These are phyloP conservation scores for Dictyostelium intermedium DNA, from an alignment of 78 protist species.

Conservation along the genomic window DNA sequence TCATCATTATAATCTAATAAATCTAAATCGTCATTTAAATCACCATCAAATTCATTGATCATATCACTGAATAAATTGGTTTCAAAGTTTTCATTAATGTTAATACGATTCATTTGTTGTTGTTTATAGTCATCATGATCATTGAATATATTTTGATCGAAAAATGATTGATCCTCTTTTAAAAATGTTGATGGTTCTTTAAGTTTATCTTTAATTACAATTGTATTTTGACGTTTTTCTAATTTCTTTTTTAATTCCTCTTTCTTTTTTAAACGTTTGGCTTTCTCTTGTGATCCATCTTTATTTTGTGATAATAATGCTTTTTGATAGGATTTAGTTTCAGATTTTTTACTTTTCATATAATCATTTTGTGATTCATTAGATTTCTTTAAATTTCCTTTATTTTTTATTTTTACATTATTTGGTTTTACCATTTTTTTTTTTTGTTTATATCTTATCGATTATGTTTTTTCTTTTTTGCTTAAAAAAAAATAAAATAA, in stretches of 20 bases:
- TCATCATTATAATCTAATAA: conserved; percentile 44
- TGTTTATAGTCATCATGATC: not conserved
- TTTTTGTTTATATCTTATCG: too few species aligned
- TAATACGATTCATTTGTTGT: not conserved
- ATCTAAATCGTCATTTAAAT: conserved; percentile 8
- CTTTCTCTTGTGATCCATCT: not conserved
- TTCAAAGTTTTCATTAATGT: conserved; percentile 10
- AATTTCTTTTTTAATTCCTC: not conserved
- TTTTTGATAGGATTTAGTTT: not conserved
- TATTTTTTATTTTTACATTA: conserved; percentile 36
- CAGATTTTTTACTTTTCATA: not conserved
- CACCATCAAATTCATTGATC: conserved; percentile 10
- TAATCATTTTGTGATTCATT: conserved; percentile 27
- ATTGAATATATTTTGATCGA: not conserved
- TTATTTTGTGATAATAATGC: not conserved
- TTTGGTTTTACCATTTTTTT: conserved; percentile 13
- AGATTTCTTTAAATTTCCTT: not conserved
- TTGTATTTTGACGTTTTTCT: not conserved
- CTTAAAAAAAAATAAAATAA: too few species aligned
- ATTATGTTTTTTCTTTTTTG: too few species aligned
- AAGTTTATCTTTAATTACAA: conserved; percentile 19
- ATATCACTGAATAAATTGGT: not conserved
- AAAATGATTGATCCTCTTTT: conserved; percentile 30
- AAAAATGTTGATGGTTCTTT: not conserved
- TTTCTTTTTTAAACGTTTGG: conserved; percentile 4